Base-by-base conservation (phyloP, 2,329 filamentous ascomycete genomes). In the Pestalotiopsis sp. region DNA sequence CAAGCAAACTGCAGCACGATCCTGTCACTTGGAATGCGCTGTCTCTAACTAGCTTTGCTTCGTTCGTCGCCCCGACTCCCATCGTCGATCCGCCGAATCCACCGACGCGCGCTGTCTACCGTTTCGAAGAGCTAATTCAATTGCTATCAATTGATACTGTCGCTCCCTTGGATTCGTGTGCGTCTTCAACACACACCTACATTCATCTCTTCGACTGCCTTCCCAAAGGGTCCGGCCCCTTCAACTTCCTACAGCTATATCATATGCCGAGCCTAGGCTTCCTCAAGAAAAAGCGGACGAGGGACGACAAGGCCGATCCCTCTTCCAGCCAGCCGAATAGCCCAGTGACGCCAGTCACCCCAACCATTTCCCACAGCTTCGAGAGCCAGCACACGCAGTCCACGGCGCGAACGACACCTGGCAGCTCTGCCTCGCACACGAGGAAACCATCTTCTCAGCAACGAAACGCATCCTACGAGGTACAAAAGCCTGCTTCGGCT, bases 271-370 rank as follows among this genome's bases (percentile, higher is more conserved):
- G 90, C 82, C 89, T 98, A 86, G 94, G 94, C 82, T 94, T 98
- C 80, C 90, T 98, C 80, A 98, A 98, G 89, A 98, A 97, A 90
- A 97, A 97, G 89, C 92, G 94, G 89, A 97, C 94, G 84, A 97
- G 94, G 90, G 94, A 98, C 86, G 92, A 90, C 79, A 89, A 91
- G 79, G 86, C 89, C 80, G 90, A 93, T 80, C 87, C 90, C 77
- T 86, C 90, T 77, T 86, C 86, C 73, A 92, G 87, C 78, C 87
- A 92, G 80, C 86, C 89, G 74, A 87, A 86, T 73, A 91, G 89
- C 77, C 87, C 89, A 70, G 83, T 90, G 75, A 90, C 90, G 70
- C 86, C 88, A 70, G 86, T 86, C 71, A 84, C 84, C 69, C 86
- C 88, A 71, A 86, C 87, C 70, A 83, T 83, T 67, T 84, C 83